Evolutionary conservation across 371 early-diverging fungal genomes (phyloP).

Genomic region (Mucor lusitanicus): DNA sequence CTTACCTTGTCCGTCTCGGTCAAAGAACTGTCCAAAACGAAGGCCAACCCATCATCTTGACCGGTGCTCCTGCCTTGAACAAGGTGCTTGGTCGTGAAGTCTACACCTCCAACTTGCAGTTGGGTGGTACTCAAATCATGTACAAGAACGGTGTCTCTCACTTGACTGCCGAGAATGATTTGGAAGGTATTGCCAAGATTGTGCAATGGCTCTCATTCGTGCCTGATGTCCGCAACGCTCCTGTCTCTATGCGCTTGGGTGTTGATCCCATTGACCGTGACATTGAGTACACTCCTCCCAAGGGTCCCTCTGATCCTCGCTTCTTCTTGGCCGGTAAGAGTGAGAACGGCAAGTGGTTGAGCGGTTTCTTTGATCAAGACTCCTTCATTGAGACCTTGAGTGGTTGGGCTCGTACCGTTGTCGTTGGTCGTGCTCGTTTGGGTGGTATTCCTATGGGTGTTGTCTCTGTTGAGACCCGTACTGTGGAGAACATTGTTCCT

Average conservation of each 20-base stretch:
- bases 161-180: slow-evolving; percentile 92
- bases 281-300: slow-evolving; percentile 77
- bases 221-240: slow-evolving; percentile 69
- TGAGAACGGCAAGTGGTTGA: slow-evolving; percentile 73
- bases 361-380: slow-evolving; percentile 92
- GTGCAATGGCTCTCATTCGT: slow-evolving; percentile 95
- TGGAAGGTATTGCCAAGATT: slow-evolving; percentile 91
- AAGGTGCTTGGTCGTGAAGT: slow-evolving; percentile 98
- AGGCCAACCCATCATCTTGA: slow-evolving; percentile 97
- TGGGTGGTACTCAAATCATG: slow-evolving; percentile 99
- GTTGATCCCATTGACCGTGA: slow-evolving; percentile 74
- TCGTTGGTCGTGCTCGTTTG: slow-evolving; percentile 94
- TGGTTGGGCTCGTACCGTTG: slow-evolving; percentile 68
- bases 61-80: slow-evolving; percentile 98
- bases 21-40: slow-evolving; percentile 97
- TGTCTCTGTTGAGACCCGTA: slow-evolving; percentile 95
- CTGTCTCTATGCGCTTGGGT: slow-evolving; percentile 58
- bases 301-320: slow-evolving; percentile 92
- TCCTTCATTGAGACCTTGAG: slow-evolving; percentile 84
- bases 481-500: slow-evolving; percentile 88
- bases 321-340: slow-evolving; percentile 83
- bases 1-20: slow-evolving; percentile 98
- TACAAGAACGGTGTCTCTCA: slow-evolving; percentile 98
- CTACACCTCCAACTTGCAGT: slow-evolving; percentile 97
- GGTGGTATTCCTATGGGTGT: slow-evolving; percentile 98